Evolutionary conservation across 1,139 yeast genomes (phyloP), one percentile per base, ranked within the genome.

Genomic region (Yamadazyma friedrichii): DNA sequence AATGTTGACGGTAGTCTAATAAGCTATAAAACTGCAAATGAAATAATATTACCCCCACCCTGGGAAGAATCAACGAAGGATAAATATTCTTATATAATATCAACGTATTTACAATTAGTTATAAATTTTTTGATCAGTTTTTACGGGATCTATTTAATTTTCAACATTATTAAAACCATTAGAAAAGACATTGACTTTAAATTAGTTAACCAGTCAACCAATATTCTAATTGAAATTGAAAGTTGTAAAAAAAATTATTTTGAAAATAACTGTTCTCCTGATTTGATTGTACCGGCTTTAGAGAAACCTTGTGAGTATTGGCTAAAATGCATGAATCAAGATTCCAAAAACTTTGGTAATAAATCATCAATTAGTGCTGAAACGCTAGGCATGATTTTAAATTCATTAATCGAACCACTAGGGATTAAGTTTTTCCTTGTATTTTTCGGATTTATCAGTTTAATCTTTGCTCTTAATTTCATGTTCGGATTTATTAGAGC

Each of bases 341-440:
- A 79, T 41, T 78, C 82, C 3, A 52, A 58, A 47, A 54, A 68
- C 47, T 46, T 64, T 55, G 62, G 78, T 29, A 65, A 70, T 41
- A 65, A 65, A 42, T 74, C 83, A 6, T 69, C 68, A 44, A 67
- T 83, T 11, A 75, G 82, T 57, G 87, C 88, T 0, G 79, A 79
- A 44, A 79, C 84, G 0, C 51, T 84, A 2, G 89, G 88, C 0
- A 64, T 78, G 42, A 67, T 83, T 9, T 46, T 83, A n/a, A 82
- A 82, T 50, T 73, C 84, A 0, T 68, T 84, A 45, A 67, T 83
- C 15, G 86, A 82, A 48, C 86, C 87, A 0, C 70, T 85, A 35
- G 81, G 85, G 3, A 55, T 72, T 28, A 77, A 82, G 53, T 78
- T 84, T 13, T 69, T 80, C 42, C 28, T 70, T 9, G 66, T 81